Evolutionary conservation across 2,329 filamentous ascomycete species (phyloP).

Genomic region (Aspergillus ibericus): DNA sequence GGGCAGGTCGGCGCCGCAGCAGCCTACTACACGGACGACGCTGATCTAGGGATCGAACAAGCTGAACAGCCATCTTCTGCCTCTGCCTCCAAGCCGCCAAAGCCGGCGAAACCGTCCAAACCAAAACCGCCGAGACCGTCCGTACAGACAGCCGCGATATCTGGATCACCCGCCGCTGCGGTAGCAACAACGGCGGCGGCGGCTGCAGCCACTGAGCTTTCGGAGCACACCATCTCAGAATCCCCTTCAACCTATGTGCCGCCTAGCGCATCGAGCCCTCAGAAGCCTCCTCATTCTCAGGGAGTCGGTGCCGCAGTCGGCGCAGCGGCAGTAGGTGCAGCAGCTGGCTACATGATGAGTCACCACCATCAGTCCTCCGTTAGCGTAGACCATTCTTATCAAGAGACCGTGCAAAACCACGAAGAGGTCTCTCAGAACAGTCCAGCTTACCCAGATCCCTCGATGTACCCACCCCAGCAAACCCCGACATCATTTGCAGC

Average conservation of each 20-base stretch:
- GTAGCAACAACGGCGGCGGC: conserved; percentile 31
- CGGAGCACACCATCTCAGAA: conserved; percentile 21
- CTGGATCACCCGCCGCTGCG: conserved; percentile 29
- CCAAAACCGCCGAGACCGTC: conserved; percentile 28
- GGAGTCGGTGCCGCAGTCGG: conserved; percentile 37
- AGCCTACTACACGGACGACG: conserved; percentile 51
- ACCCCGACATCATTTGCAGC: conserved; percentile 11
- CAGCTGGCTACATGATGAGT: conserved; percentile 42
- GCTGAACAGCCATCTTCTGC: conserved; percentile 15
- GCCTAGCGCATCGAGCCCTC: conserved; percentile 12
- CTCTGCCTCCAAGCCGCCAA: conserved; percentile 25
- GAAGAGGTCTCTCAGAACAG: conserved; percentile 22
- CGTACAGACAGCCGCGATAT: conserved; percentile 34
- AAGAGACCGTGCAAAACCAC: conserved; percentile 36
- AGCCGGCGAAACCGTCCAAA: conserved; percentile 25
- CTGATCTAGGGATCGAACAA: conserved; percentile 17
- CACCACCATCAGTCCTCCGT: conserved; percentile 37
- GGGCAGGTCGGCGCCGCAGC: conserved; percentile 53
- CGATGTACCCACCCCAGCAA: conserved; percentile 8
- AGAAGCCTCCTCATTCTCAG: conserved; percentile 33
- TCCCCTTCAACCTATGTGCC: conserved; percentile 25
- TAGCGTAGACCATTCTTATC: conserved; percentile 27
- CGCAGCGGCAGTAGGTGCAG: conserved; percentile 41
- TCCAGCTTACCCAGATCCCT: conserved; percentile 12
- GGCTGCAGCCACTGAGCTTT: conserved; percentile 40